phyloP scores from a whole-genome alignment of 2,329 filamentous ascomycete species.

The Thelonectria blattea region DNA sequence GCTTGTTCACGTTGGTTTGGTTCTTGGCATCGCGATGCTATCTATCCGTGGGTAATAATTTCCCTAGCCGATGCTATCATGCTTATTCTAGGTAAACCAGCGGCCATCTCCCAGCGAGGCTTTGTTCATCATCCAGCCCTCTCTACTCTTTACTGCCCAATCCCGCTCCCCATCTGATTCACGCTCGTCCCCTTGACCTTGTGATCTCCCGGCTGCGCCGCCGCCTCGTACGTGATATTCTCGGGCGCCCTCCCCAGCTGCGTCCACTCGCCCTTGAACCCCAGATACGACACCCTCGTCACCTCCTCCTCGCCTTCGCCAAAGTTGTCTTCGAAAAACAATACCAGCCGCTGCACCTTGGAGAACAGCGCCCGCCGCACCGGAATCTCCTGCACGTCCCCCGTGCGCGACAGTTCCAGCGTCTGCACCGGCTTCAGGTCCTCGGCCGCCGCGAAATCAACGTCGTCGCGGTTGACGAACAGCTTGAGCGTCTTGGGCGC shows the following conservation, averaged over 20 bases:
- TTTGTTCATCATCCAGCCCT: no score
- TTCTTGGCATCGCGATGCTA: background rate
- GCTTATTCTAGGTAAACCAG: no score
- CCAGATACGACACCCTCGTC: slow-evolving; percentile 80
- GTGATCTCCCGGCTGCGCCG: slow-evolving; percentile 90
- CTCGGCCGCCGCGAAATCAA: slow-evolving; percentile 82
- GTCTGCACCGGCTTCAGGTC: slow-evolving; percentile 75
- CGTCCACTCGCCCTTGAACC: slow-evolving; percentile 95
- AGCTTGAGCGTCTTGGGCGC: slow-evolving; percentile 86
- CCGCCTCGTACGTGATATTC: slow-evolving; percentile 91
- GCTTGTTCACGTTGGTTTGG: no score
- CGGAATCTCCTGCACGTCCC: slow-evolving; percentile 84
- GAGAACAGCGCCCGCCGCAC: slow-evolving; percentile 90
- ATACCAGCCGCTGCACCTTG: slow-evolving; percentile 77
- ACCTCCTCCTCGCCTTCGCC: slow-evolving; percentile 79
- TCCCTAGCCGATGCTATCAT: no score
- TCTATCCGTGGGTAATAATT: no score
- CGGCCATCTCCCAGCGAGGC: no score
- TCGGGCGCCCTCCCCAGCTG: slow-evolving; percentile 73
- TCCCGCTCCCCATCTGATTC: slow-evolving; percentile 61
- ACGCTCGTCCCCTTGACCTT: slow-evolving; percentile 63
- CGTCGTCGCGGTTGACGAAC: slow-evolving; percentile 83
- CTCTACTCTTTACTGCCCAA: slow-evolving; percentile 48
- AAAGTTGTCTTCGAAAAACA: slow-evolving; percentile 96
- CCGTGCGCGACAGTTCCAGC: slow-evolving; percentile 77